Conservation (phyloP, 139 green algal species). For the Picochlorum sp. region DNA sequence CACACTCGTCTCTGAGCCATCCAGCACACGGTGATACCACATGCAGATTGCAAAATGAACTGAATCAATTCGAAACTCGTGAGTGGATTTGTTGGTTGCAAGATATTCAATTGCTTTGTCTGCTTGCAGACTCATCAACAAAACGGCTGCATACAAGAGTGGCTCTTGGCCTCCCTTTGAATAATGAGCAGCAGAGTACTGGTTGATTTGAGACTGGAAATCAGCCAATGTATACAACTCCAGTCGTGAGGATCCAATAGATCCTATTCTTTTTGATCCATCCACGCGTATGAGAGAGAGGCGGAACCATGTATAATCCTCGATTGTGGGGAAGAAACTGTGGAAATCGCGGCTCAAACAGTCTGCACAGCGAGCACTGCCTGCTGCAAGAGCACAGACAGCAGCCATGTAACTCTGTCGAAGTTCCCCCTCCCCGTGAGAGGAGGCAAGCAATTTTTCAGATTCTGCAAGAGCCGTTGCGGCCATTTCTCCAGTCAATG, state of each 20-base stretch:
- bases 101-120: constrained; percentile 35
- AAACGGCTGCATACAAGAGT: constrained; percentile 73
- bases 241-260: constrained; percentile 6
- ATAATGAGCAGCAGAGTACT: constrained; percentile 74
- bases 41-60: constrained; percentile 67
- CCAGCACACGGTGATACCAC: constrained; percentile 30
- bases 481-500: constrained; percentile 13
- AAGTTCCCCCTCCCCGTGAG: constrained; percentile 8
- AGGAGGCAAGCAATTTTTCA: constrained; percentile 42
- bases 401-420: constrained; percentile 21
- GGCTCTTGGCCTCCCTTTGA: constrained; percentile 56
- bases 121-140: constrained; percentile 72
- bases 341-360: constrained; percentile 32
- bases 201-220: constrained; percentile 70
- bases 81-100: constrained; percentile 35
- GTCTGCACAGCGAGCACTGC: constrained; percentile 50
- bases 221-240: constrained; percentile 46
- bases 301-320: constrained; percentile 89
- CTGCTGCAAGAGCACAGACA: constrained; percentile 55
- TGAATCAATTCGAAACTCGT: constrained; percentile 52
- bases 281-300: constrained; percentile 44
- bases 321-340: constrained; percentile 73
- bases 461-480: constrained; percentile 36
- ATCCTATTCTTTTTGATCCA: not conserved
- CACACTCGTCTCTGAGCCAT: constrained; percentile 5